Base-by-base conservation (phyloP, 2,329 filamentous ascomycete genomes). In the Torrubiella hemipterigena region DNA sequence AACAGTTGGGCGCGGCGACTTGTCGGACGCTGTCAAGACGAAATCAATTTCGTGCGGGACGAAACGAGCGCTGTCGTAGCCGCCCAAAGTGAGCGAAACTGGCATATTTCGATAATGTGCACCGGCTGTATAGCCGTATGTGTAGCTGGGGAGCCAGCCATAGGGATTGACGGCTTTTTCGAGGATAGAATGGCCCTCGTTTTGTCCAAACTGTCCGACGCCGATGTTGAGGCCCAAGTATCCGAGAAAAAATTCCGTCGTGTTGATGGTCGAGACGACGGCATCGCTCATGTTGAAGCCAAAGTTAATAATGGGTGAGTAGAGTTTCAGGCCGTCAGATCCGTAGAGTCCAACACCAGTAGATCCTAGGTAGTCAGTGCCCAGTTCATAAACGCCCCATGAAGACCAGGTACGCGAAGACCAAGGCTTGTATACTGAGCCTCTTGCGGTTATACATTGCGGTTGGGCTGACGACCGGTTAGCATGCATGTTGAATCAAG, bases 61-160 rank as follows among this genome's bases (percentile, higher is more conserved):
- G 36, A 81, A 73, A 26, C 77, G 67, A 26, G 69, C 65, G 10
- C 61, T 51, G 47, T 85, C 81, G 46, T 77, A 83, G 17, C 81
- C 80, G 15, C 81, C 81, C 8, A 86, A 56, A 0, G 75, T 81
- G 27, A 85, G 52, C 18, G 73, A 77, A 22, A 63, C 62, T 8
- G 68, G 64, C 7, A 57, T 36, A 34, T 58, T 55, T 33, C 46
- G 66, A 46, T 85, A 85, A 38, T 68, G 67, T n/a, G 78, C 78
- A 12, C 81, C 81, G 24, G 80, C 80, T 4, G 81, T 85, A 49
- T 77, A 86, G 31, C 77, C 79, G 48, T 81, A 85, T 25, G 77
- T 81, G 38, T 82, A 64, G 48, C 80, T 84, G 2, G 79, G 75
- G 29, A 85, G 80, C 35, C 56, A 58, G 7, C 69, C 68, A 34